Conservation (phyloP, 2,329 filamentous ascomycete species). For the Waltergamsia citrina region DNA sequence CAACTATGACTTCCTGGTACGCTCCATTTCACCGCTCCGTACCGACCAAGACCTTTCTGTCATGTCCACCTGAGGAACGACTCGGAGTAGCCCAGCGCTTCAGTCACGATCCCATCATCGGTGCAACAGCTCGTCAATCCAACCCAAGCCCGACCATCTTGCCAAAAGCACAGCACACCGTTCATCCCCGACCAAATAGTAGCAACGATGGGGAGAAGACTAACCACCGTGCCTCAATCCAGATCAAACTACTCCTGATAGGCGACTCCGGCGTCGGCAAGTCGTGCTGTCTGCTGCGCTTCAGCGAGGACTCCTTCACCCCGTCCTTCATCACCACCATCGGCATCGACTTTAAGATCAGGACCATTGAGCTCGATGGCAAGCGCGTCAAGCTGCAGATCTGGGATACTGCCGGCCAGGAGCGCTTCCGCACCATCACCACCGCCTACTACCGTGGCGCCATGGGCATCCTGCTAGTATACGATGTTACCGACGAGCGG, state of each 20-base stretch:
- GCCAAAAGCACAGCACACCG: no score
- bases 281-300: conserved; percentile 91
- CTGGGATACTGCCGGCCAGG: conserved; percentile 98
- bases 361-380: conserved; percentile 96
- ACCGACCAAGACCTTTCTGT: conserved; percentile 10
- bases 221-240: no score
- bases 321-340: conserved; percentile 98
- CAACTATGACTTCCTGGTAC: conserved; percentile 98
- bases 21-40: conserved; percentile 18
- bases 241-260: conserved; percentile 97
- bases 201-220: no score
- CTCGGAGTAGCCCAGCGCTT: no score
- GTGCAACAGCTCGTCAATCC: no score
- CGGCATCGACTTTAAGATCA: conserved; percentile 99
- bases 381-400: conserved; percentile 99
- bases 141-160: no score
- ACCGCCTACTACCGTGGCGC: conserved; percentile 97
- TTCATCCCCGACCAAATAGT: conserved; percentile 6
- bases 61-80: no score
- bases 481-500: conserved; percentile 95
- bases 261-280: conserved; percentile 95
- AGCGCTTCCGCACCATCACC: conserved; percentile 97
- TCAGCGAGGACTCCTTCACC: conserved; percentile 96
- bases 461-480: conserved; percentile 96
- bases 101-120: no score